Base-by-base conservation (phyloP, 2,329 filamentous ascomycete species). In the Ilyonectria sp. region DNA sequence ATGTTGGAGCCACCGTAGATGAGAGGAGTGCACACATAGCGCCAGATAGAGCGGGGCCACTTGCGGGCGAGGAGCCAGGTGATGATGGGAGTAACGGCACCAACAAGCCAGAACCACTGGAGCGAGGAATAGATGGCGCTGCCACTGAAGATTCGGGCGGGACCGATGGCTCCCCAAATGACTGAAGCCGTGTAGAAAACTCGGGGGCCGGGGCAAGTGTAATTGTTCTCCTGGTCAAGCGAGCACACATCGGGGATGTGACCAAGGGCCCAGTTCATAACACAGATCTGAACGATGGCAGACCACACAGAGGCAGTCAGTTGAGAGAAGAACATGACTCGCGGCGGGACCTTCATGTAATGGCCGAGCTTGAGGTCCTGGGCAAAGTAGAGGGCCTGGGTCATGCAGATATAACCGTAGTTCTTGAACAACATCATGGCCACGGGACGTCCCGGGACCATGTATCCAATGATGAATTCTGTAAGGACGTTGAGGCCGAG, bases 351-450 rank as follows among this genome's bases (percentile, higher is more conserved):
- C 79, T 87, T 87, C 88, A 92, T 92, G 81, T 93, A 93, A 77
- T 92, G 90, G 21, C 88, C 90, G 2, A 91, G 84, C 77, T 92
- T 92, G 73, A 92, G 84, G 71, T 92, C 90, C 76, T 90, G 88
- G 6, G 85, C 83, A 77, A 92, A 92, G 77, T 87, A 90, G 56
- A 92, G 82, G 0, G 88, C 90, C 77, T 92, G 89, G 17, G 84
- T 84, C 89, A 92, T 91, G 80, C 85, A 89, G 63, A 92, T 87
- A 76, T 92, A 92, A 57, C 90, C 90, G 74, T 91, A 93, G 68
- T 90, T 92, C 80, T 93, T 93, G 83, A 93, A 93, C 82, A 93
- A 86, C 91, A 94, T 94, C 86, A 93, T 91, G 54, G 91, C 91
- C 67, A 93, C 84, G 2, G 92, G 91, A 3, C 86, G 86, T 29